Conservation (phyloP, 129 eudicot genomes). For the Centella asiatica region DNA sequence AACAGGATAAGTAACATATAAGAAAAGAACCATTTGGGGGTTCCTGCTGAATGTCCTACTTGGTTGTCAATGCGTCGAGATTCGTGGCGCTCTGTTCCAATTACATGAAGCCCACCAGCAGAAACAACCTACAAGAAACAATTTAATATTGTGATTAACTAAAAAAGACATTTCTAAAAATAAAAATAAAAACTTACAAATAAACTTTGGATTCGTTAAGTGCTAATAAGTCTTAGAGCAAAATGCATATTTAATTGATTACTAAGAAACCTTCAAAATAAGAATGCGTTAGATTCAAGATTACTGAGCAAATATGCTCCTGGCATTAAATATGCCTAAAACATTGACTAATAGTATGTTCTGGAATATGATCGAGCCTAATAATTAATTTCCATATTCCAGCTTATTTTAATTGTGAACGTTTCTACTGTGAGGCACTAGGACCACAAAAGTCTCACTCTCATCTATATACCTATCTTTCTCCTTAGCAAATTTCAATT, state of each 20-base stretch:
- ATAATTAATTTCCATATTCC: too few species aligned
- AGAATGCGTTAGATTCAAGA: neutral
- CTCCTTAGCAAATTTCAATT: neutral
- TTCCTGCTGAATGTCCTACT: conserved; percentile 49
- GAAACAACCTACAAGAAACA: conserved; percentile 57
- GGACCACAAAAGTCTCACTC: too few species aligned
- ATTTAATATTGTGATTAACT: neutral
- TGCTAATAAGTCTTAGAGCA: too few species aligned
- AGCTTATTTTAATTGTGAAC: too few species aligned
- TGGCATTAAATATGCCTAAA: conserved; percentile 1
- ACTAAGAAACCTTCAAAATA: neutral
- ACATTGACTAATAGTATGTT: neutral
- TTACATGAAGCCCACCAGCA: conserved; percentile 97
- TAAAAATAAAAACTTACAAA: neutral
- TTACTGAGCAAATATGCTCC: neutral
- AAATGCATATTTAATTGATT: neutral
- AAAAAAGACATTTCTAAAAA: neutral
- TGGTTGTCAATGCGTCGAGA: conserved; percentile 99
- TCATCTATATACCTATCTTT: too few species aligned
- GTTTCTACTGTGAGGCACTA: too few species aligned
- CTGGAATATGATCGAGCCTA: neutral
- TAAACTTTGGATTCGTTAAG: too few species aligned
- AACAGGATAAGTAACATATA: too few species aligned
- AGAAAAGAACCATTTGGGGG: too few species aligned
- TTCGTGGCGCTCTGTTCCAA: conserved; percentile 99